Conservation (phyloP, 2,329 filamentous ascomycete species). For the Septoria petroselini region DNA sequence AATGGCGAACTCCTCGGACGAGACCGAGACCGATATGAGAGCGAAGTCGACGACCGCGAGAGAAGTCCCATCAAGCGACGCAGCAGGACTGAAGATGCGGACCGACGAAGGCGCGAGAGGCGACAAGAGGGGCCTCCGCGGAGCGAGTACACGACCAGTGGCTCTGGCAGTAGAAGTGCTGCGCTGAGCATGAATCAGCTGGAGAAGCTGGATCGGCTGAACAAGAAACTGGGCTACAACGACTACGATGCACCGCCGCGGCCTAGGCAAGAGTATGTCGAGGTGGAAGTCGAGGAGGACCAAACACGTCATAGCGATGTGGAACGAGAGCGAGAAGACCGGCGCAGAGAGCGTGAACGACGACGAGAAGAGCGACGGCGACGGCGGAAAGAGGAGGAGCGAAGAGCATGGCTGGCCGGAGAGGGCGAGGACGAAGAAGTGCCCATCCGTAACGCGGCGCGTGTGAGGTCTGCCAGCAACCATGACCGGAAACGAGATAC, state of each 20-base stretch:
- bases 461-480: conserved; percentile 2
- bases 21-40: conserved; percentile 16
- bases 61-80: background rate
- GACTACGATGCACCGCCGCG: conserved; percentile 50
- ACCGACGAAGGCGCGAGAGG: conserved; percentile 1
- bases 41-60: conserved; percentile 12
- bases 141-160: conserved; percentile 15
- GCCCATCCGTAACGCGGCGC: conserved; percentile 22
- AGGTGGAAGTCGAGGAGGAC: conserved; percentile 32
- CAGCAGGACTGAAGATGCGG: conserved; percentile 1
- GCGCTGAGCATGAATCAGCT: conserved; percentile 57
- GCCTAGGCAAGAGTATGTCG: conserved; percentile 39
- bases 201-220: conserved; percentile 62
- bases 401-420: conserved; percentile 33
- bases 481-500: conserved; percentile 3
- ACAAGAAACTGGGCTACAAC: conserved; percentile 53
- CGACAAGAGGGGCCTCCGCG: conserved; percentile 5
- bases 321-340: conserved; percentile 41
- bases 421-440: conserved; percentile 33
- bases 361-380: conserved; percentile 35
- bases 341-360: conserved; percentile 31
- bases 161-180: conserved; percentile 30
- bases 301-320: conserved; percentile 21
- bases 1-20: conserved; percentile 33
- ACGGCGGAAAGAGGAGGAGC: conserved; percentile 44